Evolutionary conservation across 2,329 filamentous ascomycete species (phyloP).

Genomic region (Aspergillus costaricaensis): DNA sequence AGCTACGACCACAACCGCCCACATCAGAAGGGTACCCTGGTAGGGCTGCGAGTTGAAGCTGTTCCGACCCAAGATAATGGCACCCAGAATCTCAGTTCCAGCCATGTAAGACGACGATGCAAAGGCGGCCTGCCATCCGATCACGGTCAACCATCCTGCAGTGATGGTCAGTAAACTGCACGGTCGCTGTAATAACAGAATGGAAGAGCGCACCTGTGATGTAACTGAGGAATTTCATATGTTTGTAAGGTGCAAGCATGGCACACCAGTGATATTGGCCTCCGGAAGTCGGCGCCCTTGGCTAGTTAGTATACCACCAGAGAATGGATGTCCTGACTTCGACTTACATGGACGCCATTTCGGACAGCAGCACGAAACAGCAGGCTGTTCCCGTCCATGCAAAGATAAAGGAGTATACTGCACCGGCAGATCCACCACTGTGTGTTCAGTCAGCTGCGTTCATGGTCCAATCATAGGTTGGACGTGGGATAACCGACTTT

Average conservation of each 20-base stretch:
- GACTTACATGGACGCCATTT: conserved; percentile 36
- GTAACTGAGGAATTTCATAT: conserved; percentile 43
- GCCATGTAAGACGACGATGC: conserved; percentile 38
- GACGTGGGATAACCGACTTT: conserved; percentile 10
- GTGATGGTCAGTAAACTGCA: not conserved
- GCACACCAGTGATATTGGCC: conserved; percentile 46
- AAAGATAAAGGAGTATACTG: conserved; percentile 36
- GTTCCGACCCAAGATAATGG: conserved; percentile 38
- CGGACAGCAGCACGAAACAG: conserved; percentile 30
- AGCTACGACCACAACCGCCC: conserved; percentile 44
- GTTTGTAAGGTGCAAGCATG: conserved; percentile 40
- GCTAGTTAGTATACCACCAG: not conserved
- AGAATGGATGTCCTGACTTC: no score
- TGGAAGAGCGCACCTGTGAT: conserved; percentile 28
- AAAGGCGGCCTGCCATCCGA: conserved; percentile 48
- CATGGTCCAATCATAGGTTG: not conserved
- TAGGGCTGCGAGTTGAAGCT: conserved; percentile 44
- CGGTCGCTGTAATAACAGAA: not conserved
- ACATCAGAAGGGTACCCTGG: conserved; percentile 53
- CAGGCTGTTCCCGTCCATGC: conserved; percentile 33
- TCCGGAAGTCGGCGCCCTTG: conserved; percentile 38
- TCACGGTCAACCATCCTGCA: conserved; percentile 43
- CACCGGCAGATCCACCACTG: conserved; percentile 37
- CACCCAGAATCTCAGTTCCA: conserved; percentile 39
- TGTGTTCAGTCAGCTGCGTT: not conserved